A percentile compares a stretch with the other conserved stretches of the same genome.
Evolutionary conservation across 73 alveolate species (phyloP).

Genomic region (Blepharisma stoltei): DNA sequence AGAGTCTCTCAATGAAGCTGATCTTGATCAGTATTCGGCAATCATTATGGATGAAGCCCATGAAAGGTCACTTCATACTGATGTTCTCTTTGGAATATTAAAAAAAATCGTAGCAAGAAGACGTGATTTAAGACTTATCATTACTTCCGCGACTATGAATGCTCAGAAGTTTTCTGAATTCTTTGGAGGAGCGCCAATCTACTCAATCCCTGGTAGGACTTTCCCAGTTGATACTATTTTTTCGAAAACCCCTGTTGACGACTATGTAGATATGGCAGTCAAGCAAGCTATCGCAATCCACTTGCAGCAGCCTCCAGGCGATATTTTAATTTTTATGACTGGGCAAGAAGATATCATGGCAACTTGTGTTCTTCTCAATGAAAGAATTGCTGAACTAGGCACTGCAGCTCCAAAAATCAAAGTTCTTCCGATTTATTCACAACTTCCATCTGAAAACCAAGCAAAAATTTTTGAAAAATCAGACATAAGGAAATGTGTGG

Average conservation of each 20-base stretch:
- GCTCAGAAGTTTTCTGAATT: slow-evolving; percentile 95
- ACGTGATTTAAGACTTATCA: slow-evolving; percentile 96
- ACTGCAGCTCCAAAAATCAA: slow-evolving; percentile 94
- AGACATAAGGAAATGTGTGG: slow-evolving; percentile 96
- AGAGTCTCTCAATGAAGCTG: slow-evolving; percentile 98
- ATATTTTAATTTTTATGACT: slow-evolving; percentile 99
- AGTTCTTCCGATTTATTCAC: slow-evolving; percentile 98
- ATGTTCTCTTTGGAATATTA: slow-evolving; percentile 99
- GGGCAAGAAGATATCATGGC: slow-evolving; percentile 99
- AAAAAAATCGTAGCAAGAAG: slow-evolving; percentile 87
- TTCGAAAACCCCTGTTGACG: slow-evolving; percentile 93
- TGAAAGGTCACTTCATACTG: slow-evolving; percentile 99
- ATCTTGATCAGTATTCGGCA: slow-evolving; percentile 92
- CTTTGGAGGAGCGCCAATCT: slow-evolving; percentile 99
- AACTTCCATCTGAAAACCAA: slow-evolving; percentile 98
- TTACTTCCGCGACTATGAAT: slow-evolving; percentile 99
- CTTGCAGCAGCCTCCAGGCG: slow-evolving; percentile 92
- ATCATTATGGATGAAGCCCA: slow-evolving; percentile 99
- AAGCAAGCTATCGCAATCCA: slow-evolving; percentile 97
- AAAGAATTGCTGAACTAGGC: slow-evolving; percentile 83
- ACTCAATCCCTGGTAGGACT: slow-evolving; percentile 99
- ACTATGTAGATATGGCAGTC: slow-evolving; percentile 99
- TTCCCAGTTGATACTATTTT: slow-evolving; percentile 95
- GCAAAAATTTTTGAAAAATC: slow-evolving; percentile 98
- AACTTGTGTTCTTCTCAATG: slow-evolving; percentile 89